Evolutionary conservation across 495 filamentous ascomycete genomes (phyloP).

Genomic region (Podospora australis): DNA sequence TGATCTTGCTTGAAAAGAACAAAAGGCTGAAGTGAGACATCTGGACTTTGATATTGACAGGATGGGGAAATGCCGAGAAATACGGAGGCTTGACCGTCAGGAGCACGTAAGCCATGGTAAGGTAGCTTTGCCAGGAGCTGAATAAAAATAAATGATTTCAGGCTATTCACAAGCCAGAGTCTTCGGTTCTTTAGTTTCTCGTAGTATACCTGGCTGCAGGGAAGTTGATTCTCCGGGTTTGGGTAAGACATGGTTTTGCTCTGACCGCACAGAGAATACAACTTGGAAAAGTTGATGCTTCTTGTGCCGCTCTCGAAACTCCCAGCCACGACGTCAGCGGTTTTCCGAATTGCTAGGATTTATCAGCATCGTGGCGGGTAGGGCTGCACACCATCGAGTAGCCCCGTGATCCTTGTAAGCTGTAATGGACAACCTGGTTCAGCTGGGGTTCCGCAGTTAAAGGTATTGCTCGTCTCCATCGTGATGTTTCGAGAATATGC

Average conservation of each 20-base stretch:
- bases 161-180: neutral
- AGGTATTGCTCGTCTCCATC: neutral
- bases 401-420: too few relatives aligned
- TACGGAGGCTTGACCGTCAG: too few relatives aligned
- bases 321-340: constrained; percentile 2
- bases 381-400: neutral
- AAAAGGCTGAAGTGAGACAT: neutral
- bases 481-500: too few relatives aligned
- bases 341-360: neutral
- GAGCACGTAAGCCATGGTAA: too few relatives aligned
- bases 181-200: neutral
- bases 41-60: neutral
- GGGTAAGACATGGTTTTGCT: neutral
- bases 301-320: neutral
- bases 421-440: neutral
- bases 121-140: too few relatives aligned
- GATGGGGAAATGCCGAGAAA: neutral
- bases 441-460: neutral
- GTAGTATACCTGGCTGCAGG: neutral
- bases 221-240: neutral
- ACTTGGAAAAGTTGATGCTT: too few relatives aligned
- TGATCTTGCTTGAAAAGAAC: too few relatives aligned
- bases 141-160: constrained; percentile 1
- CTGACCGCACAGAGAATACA: too few relatives aligned
- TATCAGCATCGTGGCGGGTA: neutral